Conservation (phyloP, 768 basidiomycete genomes). For the Pleurotus sapidus region DNA sequence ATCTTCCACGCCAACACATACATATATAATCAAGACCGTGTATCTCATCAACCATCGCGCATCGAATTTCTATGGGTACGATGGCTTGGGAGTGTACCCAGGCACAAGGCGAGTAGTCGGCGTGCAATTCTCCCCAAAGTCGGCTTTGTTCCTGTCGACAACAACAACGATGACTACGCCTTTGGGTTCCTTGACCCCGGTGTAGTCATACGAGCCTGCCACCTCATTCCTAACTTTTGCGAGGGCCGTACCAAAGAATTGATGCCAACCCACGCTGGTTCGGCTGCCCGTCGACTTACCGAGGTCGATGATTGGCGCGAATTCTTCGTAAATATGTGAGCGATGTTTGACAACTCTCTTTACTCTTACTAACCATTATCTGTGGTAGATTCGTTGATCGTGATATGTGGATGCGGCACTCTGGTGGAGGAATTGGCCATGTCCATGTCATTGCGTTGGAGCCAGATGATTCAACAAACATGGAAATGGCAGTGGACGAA, state of each 20-base stretch:
- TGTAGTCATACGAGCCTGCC: constrained; percentile 32
- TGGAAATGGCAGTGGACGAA: too few relatives aligned
- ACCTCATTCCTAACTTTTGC: constrained; percentile 40
- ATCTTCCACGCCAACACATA: constrained; percentile 18
- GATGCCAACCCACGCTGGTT: constrained; percentile 2
- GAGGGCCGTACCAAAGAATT: constrained; percentile 14
- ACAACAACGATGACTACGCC: constrained; percentile 14
- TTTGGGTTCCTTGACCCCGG: constrained; percentile 48
- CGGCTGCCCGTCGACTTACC: neutral
- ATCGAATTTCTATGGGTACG: constrained; percentile 7
- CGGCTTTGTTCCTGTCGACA: constrained; percentile 26
- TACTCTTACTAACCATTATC: neutral
- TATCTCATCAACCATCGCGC: neutral
- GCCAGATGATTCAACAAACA: too few relatives aligned
- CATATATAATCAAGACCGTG: neutral
- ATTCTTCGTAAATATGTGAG: neutral
- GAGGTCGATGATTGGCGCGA: neutral
- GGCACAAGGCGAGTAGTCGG: constrained; percentile 12
- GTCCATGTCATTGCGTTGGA: too few relatives aligned
- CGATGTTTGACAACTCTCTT: neutral
- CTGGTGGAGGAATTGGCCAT: neutral
- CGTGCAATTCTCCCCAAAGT: constrained; percentile 22
- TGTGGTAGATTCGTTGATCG: neutral
- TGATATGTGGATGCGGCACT: neutral
- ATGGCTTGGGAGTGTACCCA: constrained; percentile 12